These are phyloP conservation scores for Penicillium mononematosum DNA, from an alignment of 495 filamentous ascomycete genomes.

Conservation along the genomic window DNA sequence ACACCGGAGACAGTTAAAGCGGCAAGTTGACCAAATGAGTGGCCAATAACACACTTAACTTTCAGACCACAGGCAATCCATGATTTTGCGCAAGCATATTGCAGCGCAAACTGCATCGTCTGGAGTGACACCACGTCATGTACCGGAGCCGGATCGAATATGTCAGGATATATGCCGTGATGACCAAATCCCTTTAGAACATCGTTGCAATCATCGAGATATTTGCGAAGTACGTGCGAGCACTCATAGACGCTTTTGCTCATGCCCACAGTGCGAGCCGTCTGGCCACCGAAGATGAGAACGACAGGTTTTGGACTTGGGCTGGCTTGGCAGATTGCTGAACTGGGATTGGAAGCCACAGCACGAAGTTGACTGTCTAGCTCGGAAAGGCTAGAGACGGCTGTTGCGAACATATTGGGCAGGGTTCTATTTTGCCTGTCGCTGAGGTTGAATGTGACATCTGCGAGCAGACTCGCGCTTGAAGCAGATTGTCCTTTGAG, in stretches of 20 bases:
- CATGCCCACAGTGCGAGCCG: conserved; percentile 16
- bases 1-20: conserved; percentile 44
- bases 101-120: conserved; percentile 42
- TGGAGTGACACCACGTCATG: conserved; percentile 43
- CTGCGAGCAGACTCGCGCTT: neutral
- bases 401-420: conserved; percentile 2
- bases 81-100: conserved; percentile 47
- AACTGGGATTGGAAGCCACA: neutral
- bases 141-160: conserved; percentile 42
- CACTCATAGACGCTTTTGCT: conserved; percentile 26
- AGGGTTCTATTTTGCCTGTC: neutral
- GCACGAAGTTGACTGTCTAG: neutral
- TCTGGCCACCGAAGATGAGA: conserved; percentile 38
- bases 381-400: conserved; percentile 5
- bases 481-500: neutral
- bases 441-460: neutral
- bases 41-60: conserved; percentile 42
- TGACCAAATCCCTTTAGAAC: conserved; percentile 27
- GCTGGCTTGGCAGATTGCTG: neutral
- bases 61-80: conserved; percentile 53
- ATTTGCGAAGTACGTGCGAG: conserved; percentile 25
- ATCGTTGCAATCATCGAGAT: conserved; percentile 40
- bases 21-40: conserved; percentile 55
- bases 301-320: conserved; percentile 18
- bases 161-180: conserved; percentile 40